These are phyloP conservation scores for Piloderma croceum DNA, from an alignment of 768 basidiomycete species.

Conservation along the genomic window DNA sequence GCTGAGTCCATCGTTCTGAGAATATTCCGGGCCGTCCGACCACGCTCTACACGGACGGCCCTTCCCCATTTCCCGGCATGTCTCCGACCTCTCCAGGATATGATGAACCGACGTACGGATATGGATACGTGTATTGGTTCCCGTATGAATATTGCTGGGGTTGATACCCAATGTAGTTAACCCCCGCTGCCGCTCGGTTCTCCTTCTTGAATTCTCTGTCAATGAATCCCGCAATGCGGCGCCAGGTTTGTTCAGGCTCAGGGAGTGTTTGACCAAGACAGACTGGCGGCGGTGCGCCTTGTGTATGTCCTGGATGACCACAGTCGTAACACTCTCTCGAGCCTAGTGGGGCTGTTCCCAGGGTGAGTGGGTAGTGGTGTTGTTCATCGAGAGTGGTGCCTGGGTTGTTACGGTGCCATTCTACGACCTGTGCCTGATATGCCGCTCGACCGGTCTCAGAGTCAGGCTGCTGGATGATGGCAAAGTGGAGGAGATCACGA, in stretches of 20 bases:
- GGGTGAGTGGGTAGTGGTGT: conserved; percentile 18
- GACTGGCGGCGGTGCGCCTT: too few relatives aligned
- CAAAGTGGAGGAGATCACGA: neutral
- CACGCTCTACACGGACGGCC: neutral
- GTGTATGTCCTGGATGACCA: conserved; percentile 11
- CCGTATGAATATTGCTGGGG: neutral
- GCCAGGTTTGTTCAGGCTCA: conserved; percentile 6
- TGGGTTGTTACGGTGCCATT: neutral
- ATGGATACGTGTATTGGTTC: neutral
- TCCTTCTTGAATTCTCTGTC: neutral
- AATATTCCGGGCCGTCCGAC: neutral
- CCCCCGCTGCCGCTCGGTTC: neutral
- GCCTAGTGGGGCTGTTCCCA: conserved; percentile 15
- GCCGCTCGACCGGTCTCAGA: neutral
- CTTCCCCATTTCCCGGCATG: neutral
- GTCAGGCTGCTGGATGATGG: neutral
- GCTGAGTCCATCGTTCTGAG: neutral
- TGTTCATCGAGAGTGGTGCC: neutral
- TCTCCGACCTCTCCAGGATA: neutral
- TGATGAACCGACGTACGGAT: neutral
- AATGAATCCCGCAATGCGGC: neutral
- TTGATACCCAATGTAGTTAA: neutral
- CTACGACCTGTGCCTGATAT: neutral
- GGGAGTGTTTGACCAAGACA: conserved; percentile 6
- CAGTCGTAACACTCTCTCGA: conserved; percentile 20